Conservation (phyloP, 352 stramenopile genomes). For the Halophytophthora polymorphica region DNA sequence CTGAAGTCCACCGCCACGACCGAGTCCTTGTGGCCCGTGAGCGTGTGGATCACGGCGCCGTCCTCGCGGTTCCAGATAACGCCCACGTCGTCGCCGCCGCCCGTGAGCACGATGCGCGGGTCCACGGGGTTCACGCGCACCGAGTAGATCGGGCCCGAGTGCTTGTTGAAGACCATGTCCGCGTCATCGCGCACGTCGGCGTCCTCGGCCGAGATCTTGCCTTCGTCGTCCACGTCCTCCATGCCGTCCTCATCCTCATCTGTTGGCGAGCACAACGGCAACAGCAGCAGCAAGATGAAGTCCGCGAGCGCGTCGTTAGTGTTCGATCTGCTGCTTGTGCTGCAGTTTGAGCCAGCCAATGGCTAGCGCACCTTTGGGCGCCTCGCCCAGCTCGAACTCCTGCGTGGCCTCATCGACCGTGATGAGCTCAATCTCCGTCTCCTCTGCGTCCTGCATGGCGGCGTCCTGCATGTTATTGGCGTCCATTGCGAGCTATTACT, state of each 20-base stretch:
- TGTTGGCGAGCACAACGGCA: constrained; percentile 6
- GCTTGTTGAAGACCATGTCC: constrained; percentile 75
- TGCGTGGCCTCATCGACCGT: constrained; percentile 71
- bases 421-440: constrained; percentile 83
- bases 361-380: constrained; percentile 48
- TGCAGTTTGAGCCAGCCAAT: not conserved
- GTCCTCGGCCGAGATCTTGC: constrained; percentile 55
- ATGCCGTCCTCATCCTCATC: constrained; percentile 70
- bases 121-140: constrained; percentile 81
- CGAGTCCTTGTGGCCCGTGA: constrained; percentile 79
- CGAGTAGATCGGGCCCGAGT: constrained; percentile 77
- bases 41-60: constrained; percentile 69
- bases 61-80: constrained; percentile 88
- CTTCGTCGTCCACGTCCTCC: constrained; percentile 59
- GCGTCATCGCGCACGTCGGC: constrained; percentile 78
- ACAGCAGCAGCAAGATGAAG: constrained; percentile 1
- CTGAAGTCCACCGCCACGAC: constrained; percentile 85
- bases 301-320: not conserved
- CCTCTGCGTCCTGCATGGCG: constrained; percentile 21
- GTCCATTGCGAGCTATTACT: constrained; percentile 3
- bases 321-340: not conserved
- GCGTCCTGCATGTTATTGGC: constrained; percentile 29
- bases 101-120: constrained; percentile 76
- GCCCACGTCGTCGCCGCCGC: constrained; percentile 79
- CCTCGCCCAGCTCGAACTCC: constrained; percentile 84